phyloP scores from a whole-genome alignment of 176 grass and related monocot species.

The Paspalum vaginatum region DNA sequence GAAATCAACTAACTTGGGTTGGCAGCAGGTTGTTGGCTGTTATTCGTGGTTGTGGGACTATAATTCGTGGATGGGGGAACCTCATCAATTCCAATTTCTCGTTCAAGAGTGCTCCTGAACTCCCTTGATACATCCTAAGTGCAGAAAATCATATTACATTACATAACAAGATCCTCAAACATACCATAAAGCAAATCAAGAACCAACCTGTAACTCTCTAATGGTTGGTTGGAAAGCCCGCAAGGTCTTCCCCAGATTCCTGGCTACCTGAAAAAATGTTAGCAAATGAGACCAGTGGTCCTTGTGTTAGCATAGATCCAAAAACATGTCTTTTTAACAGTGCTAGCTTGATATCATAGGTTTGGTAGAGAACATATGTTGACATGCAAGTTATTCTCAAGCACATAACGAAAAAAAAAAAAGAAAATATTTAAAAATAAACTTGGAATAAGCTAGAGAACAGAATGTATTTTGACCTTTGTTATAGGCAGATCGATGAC shows the following conservation, averaged over 20 bases:
- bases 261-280: conserved; percentile 67
- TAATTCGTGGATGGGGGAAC: conserved; percentile 59
- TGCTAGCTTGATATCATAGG: not conserved
- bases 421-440: not conserved
- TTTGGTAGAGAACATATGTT: not conserved
- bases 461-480: conserved; percentile 3
- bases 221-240: conserved; percentile 96
- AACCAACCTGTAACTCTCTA: conserved; percentile 85
- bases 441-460: not conserved
- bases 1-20: conserved; percentile 64
- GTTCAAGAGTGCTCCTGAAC: conserved; percentile 93
- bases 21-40: conserved; percentile 49
- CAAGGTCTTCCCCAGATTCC: conserved; percentile 89
- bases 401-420: not conserved
- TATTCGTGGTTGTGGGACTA: conserved; percentile 47
- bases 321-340: not conserved
- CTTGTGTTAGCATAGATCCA: not conserved
- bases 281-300: not conserved
- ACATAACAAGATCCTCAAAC: not conserved
- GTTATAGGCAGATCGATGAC: not conserved
- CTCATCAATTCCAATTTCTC: conserved; percentile 94
- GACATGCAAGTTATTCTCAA: not conserved
- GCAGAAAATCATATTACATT: conserved; percentile 31
- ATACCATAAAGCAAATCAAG: conserved; percentile 23
- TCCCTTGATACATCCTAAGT: conserved; percentile 92